Evolutionary conservation across 192 early-diverging fungal genomes (phyloP).

Genomic region (Backusella parvicylindrica): DNA sequence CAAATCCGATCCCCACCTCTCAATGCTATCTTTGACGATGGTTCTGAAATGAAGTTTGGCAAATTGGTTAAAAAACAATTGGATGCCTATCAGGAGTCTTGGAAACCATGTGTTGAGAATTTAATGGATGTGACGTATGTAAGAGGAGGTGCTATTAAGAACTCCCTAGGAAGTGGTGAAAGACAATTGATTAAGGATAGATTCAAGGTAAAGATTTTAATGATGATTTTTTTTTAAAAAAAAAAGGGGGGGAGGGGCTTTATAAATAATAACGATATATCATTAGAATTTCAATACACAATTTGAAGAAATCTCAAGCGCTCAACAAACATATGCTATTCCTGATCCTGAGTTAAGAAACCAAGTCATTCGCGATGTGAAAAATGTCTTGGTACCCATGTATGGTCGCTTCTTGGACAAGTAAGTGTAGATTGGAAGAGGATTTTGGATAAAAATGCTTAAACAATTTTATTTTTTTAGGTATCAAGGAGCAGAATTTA

Average conservation of each 20-base stretch:
- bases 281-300: conserved; percentile 84
- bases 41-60: conserved; percentile 48
- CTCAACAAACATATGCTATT: conserved; percentile 71
- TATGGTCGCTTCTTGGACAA: conserved; percentile 74
- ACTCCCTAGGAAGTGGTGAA: conserved; percentile 61
- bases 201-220: conserved; percentile 65
- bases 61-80: conserved; percentile 48
- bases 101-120: conserved; percentile 71
- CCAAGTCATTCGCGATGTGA: conserved; percentile 67
- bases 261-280: too few species aligned
- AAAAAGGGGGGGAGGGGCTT: too few species aligned
- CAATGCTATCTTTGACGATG: conserved; percentile 47
- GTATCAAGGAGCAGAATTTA: conserved; percentile 67
- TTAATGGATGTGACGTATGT: conserved; percentile 74
- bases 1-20: conserved; percentile 51
- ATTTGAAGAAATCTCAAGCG: conserved; percentile 69
- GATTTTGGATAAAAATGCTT: too few species aligned
- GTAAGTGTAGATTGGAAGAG: conserved; percentile 44
- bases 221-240: too few species aligned
- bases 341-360: conserved; percentile 75
- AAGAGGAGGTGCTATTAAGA: conserved; percentile 57
- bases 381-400: conserved; percentile 72
- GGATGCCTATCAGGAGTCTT: conserved; percentile 57
- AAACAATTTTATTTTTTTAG: conserved; percentile 29
- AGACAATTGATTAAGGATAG: conserved; percentile 76